phyloP scores from a whole-genome alignment of 805 yeast genomes.

The Wickerhamiella musiphila region DNA sequence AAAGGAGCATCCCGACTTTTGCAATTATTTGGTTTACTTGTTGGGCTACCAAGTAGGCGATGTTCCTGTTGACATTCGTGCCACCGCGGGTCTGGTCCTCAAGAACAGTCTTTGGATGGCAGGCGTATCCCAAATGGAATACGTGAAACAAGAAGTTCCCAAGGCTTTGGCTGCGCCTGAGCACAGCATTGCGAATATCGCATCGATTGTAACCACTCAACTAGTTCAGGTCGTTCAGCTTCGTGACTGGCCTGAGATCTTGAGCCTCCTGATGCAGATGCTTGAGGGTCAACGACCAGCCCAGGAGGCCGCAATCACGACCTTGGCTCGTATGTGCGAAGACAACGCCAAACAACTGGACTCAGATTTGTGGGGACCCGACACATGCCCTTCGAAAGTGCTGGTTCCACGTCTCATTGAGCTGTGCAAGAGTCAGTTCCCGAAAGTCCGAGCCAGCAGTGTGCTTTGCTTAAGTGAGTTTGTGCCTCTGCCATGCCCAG shows the following conservation, averaged over 20 bases:
- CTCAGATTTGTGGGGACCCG: constrained; percentile 40
- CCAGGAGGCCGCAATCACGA: constrained; percentile 64
- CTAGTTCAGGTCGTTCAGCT: constrained; percentile 55
- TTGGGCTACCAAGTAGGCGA: constrained; percentile 36
- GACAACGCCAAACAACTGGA: constrained; percentile 58
- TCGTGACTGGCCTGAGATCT: constrained; percentile 51
- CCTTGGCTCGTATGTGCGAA: constrained; percentile 78
- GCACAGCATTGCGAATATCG: constrained; percentile 60
- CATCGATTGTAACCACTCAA: constrained; percentile 81
- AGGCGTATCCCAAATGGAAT: constrained; percentile 25
- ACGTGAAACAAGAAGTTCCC: constrained; percentile 29
- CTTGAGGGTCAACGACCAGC: constrained; percentile 33
- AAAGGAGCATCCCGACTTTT: constrained; percentile 53
- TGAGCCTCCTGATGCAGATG: constrained; percentile 52
- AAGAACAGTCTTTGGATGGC: constrained; percentile 48
- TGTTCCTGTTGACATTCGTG: constrained; percentile 41
- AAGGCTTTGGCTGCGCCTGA: constrained; percentile 36
- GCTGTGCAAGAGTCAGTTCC: constrained; percentile 24
- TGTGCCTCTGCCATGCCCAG: constrained; percentile 50
- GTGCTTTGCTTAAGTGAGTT: constrained; percentile 64
- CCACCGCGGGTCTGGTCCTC: constrained; percentile 74
- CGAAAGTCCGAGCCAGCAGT: constrained; percentile 39
- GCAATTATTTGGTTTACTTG: constrained; percentile 59
- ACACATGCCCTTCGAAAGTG: constrained; percentile 39
- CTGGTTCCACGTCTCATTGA: constrained; percentile 50